phyloP scores from a whole-genome alignment of 495 filamentous ascomycete genomes.

The Opeltia flavorubescens region DNA sequence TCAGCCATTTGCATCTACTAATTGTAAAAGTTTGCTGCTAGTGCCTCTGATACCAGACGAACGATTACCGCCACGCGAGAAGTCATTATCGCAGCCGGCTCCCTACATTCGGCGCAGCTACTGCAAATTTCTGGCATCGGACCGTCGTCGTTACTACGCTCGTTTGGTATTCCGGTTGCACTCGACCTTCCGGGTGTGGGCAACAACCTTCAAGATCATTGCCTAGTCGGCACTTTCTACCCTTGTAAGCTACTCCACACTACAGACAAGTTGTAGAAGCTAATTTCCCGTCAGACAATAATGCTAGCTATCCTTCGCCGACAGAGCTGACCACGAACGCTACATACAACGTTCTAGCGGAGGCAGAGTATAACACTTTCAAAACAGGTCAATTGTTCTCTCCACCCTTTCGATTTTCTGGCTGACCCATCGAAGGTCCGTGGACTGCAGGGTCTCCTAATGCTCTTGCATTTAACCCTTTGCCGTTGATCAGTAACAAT shows the following conservation, averaged over 20 bases:
- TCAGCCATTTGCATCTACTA: background rate
- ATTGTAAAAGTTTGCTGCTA: constrained; percentile 12
- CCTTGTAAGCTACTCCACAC: constrained; percentile 8
- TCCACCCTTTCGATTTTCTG: background rate
- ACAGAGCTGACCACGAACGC: constrained; percentile 16
- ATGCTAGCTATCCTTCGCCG: constrained; percentile 16
- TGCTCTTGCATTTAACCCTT: constrained; percentile 15
- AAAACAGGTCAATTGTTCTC: constrained; percentile 10
- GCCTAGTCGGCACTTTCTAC: constrained; percentile 19
- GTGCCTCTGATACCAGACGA: constrained; percentile 12
- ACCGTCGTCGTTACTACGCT: constrained; percentile 24
- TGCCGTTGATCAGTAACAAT: constrained; percentile 16
- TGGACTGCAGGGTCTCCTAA: constrained; percentile 19
- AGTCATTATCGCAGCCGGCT: constrained; percentile 45
- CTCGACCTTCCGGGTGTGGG: constrained; percentile 41
- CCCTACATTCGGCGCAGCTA: constrained; percentile 42
- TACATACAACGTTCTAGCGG: constrained; percentile 15
- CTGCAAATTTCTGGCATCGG: constrained; percentile 43
- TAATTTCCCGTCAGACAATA: constrained; percentile 13
- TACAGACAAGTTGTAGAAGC: background rate
- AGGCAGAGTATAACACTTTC: constrained; percentile 10
- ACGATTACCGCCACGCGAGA: constrained; percentile 34
- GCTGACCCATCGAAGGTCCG: constrained; percentile 9
- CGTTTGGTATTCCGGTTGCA: constrained; percentile 27
- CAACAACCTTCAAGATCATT: constrained; percentile 44